A percentile compares a stretch with the other conserved stretches of the same genome.
Evolutionary conservation across 78 protist genomes (phyloP).

Genomic region (Salpingoeca rosetta): DNA sequence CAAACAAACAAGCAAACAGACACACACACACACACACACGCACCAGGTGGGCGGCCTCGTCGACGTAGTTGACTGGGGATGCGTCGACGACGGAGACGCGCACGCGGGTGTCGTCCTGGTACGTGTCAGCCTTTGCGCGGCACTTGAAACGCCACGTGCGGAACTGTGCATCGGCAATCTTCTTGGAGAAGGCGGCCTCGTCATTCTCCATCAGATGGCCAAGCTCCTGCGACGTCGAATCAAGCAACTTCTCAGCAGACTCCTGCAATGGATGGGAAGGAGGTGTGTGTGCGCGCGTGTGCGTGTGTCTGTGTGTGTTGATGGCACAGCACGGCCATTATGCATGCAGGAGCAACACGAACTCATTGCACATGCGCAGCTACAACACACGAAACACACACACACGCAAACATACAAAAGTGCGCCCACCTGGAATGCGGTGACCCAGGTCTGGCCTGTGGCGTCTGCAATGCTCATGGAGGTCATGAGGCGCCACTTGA

Average conservation of each 20-base stretch:
- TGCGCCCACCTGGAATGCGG: too few species aligned
- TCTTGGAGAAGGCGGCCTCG: not conserved
- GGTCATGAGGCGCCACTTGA: not conserved
- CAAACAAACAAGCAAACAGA: not conserved
- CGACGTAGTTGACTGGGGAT: not conserved
- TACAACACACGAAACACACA: too few species aligned
- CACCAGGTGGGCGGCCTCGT: not conserved
- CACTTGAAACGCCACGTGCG: not conserved
- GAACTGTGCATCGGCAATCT: not conserved
- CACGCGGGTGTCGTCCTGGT: not conserved
- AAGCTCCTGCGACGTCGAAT: not conserved
- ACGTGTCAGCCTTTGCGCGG: not conserved
- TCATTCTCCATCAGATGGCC: not conserved
- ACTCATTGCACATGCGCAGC: too few species aligned
- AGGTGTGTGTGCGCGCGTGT: too few species aligned
- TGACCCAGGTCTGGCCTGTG: not conserved
- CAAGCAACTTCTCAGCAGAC: not conserved
- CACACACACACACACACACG: not conserved
- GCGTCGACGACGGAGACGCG: not conserved
- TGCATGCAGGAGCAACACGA: too few species aligned
- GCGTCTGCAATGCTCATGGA: not conserved
- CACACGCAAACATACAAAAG: too few species aligned
- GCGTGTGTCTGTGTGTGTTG: too few species aligned
- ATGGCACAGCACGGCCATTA: too few species aligned
- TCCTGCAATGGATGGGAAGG: not conserved